phyloP scores from a whole-genome alignment of 257 asterid species.

The Solanum paucissectum region DNA sequence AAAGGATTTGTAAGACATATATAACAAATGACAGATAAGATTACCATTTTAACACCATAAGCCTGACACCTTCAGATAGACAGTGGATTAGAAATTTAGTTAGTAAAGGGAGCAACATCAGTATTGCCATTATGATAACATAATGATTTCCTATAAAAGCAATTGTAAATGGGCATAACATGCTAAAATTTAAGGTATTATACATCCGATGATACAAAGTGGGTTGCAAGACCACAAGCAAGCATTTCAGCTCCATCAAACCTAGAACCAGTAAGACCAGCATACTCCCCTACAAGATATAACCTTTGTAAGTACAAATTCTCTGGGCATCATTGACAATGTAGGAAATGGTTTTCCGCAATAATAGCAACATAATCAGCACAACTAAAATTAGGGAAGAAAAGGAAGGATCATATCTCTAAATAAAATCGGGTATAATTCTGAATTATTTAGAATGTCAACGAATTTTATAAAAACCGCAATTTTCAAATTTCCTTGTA shows the following conservation, averaged over 20 bases:
- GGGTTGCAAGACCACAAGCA: slow-evolving; percentile 83
- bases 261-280: slow-evolving; percentile 70
- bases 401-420: not conserved
- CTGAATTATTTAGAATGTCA: not conserved
- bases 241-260: slow-evolving; percentile 90
- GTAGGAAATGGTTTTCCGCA: not conserved
- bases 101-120: not conserved
- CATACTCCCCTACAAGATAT: slow-evolving; percentile 61
- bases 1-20: not conserved
- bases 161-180: not conserved
- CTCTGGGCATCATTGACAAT: not conserved
- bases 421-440: not conserved
- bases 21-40: not conserved
- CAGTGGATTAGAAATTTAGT: not conserved
- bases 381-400: too few relatives aligned
- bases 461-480: not conserved
- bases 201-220: slow-evolving; percentile 70
- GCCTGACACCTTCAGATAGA: not conserved
- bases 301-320: not conserved
- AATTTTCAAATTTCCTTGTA: not conserved
- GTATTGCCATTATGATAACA: too few relatives aligned
- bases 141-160: not conserved
- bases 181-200: not conserved
- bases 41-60: not conserved
- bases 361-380: not conserved